phyloP scores from a whole-genome alignment of 148 eudicot genomes.

The Arbutus unedo region DNA sequence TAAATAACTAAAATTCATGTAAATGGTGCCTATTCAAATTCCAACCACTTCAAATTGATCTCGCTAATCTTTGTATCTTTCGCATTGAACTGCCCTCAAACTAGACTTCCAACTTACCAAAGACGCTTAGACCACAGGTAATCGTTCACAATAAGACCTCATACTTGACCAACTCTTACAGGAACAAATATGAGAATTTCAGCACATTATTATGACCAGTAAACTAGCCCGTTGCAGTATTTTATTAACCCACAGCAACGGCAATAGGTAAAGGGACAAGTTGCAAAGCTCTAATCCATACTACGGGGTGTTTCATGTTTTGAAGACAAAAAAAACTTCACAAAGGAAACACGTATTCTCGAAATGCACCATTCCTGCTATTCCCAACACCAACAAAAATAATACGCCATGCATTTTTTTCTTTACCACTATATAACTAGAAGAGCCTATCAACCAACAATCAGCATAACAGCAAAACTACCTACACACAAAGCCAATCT shows the following conservation, averaged over 20 bases:
- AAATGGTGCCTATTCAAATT: background rate
- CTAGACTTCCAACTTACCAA: background rate
- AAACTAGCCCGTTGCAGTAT: background rate
- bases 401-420: too few species aligned
- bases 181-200: background rate
- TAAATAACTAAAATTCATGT: background rate
- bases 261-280: background rate
- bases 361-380: background rate
- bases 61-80: background rate
- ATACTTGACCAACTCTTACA: background rate
- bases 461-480: too few species aligned
- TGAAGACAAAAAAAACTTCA: background rate
- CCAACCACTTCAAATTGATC: background rate
- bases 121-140: slow-evolving; percentile 3
- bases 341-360: background rate
- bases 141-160: background rate
- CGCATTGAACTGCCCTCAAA: background rate
- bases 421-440: too few species aligned
- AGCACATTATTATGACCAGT: slow-evolving; percentile 6
- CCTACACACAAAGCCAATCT: too few species aligned
- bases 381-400: too few species aligned
- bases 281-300: background rate
- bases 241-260: background rate
- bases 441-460: too few species aligned
- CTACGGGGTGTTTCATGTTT: background rate